These are phyloP conservation scores for Coriaria nepalensis DNA, from an alignment of 306 rosid genomes.

Conservation along the genomic window DNA sequence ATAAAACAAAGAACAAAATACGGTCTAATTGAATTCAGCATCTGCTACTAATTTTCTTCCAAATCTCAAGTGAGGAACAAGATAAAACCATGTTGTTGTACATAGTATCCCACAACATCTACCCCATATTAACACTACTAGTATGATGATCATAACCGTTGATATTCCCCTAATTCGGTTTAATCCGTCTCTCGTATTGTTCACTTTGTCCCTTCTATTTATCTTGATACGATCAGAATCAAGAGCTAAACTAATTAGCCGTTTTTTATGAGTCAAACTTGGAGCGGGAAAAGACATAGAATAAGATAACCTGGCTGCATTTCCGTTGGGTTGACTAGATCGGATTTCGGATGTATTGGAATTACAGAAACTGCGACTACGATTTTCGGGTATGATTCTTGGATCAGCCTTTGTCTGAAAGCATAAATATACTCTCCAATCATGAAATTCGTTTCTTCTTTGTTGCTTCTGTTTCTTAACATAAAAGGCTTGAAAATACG, in stretches of 20 bases:
- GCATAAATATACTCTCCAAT: not conserved
- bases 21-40: not conserved
- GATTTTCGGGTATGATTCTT: not conserved
- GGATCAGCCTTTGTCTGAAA: not conserved
- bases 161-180: not conserved
- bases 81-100: not conserved
- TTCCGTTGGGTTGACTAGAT: not conserved
- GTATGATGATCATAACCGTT: not conserved
- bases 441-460: not conserved
- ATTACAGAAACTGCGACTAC: too few species aligned
- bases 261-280: too few species aligned
- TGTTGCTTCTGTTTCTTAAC: too few species aligned
- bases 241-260: too few species aligned
- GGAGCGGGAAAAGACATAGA: too few species aligned
- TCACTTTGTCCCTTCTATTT: not conserved
- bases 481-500: not conserved
- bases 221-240: not conserved
- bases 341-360: not conserved
- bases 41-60: not conserved
- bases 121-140: not conserved
- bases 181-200: not conserved
- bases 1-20: not conserved
- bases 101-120: not conserved
- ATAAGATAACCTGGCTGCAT: not conserved
- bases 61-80: not conserved